A percentile compares a stretch with the other conserved stretches of the same genome.
These are phyloP conservation scores for Rhizopus microsporus DNA, from an alignment of 371 early-diverging fungal genomes.

Conservation along the genomic window DNA sequence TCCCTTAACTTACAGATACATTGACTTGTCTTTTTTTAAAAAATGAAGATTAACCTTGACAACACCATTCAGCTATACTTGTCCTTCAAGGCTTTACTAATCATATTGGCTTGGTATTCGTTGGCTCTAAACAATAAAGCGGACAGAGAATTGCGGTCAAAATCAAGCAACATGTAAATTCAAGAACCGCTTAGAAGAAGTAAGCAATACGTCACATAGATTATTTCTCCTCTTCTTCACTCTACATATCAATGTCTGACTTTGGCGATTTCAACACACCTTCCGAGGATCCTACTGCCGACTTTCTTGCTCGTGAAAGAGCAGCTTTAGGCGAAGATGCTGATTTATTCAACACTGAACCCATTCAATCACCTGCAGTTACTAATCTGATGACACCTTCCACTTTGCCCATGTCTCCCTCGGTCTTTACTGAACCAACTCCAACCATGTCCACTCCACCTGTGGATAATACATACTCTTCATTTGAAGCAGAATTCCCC, in stretches of 20 bases:
- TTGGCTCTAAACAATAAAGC: too few relatives aligned
- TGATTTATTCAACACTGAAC: slow-evolving; percentile 50
- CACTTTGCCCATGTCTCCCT: slow-evolving; percentile 15
- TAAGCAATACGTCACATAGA: neutral
- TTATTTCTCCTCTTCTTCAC: slow-evolving; percentile 1
- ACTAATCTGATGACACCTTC: slow-evolving; percentile 2
- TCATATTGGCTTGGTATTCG: too few relatives aligned
- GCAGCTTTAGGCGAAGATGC: slow-evolving; percentile 84
- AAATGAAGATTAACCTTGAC: too few relatives aligned
- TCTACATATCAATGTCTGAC: slow-evolving; percentile 44
- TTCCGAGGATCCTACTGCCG: slow-evolving; percentile 80
- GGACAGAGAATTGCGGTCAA: too few relatives aligned
- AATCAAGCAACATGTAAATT: too few relatives aligned
- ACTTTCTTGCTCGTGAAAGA: slow-evolving; percentile 92
- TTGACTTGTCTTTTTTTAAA: too few relatives aligned
- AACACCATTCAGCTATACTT: too few relatives aligned
- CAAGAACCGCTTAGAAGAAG: too few relatives aligned
- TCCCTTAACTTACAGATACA: too few relatives aligned
- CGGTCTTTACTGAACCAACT: slow-evolving; percentile 18
- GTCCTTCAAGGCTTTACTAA: too few relatives aligned
- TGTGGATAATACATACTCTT: slow-evolving; percentile 25
- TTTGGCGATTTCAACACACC: slow-evolving; percentile 55
- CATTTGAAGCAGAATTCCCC: slow-evolving; percentile 46
- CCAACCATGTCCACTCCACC: slow-evolving; percentile 4
- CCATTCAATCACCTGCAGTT: slow-evolving; percentile 8